Percentiles rank a stretch among this genome's conserved stretches.
phyloP scores from a whole-genome alignment of 345 rosid genomes.

The Melaleuca quinquenervia region DNA sequence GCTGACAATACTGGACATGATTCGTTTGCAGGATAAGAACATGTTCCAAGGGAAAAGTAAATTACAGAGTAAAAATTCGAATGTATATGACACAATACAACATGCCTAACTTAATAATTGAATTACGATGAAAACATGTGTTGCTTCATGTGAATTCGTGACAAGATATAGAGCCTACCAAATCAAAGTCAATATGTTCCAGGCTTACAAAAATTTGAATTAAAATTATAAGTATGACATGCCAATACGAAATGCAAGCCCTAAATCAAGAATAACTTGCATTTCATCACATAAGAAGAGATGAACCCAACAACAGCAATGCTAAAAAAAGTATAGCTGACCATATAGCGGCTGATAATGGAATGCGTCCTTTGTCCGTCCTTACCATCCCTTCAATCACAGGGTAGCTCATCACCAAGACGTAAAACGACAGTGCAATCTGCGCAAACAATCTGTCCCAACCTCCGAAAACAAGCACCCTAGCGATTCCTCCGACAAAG shows the following conservation, averaged over 20 bases:
- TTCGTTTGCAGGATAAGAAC: background rate
- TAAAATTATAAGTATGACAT: background rate
- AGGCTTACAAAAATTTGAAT: background rate
- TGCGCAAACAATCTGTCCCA: constrained; percentile 13
- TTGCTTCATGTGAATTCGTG: no score
- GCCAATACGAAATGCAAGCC: background rate
- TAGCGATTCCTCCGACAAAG: background rate
- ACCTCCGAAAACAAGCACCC: background rate
- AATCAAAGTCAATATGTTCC: background rate
- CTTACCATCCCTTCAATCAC: constrained; percentile 34
- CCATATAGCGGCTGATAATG: background rate
- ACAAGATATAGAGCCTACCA: background rate
- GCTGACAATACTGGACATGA: fast-evolving
- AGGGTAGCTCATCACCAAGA: constrained; percentile 16
- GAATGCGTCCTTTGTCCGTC: constrained; percentile 31
- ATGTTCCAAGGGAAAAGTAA: background rate
- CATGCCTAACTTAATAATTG: fast-evolving
- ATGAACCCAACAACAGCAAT: background rate
- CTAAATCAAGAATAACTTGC: background rate
- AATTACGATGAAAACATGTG: no score
- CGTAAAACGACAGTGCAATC: constrained; percentile 17
- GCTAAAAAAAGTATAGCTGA: background rate
- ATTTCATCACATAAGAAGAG: background rate
- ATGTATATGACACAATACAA: fast-evolving
- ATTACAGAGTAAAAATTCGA: background rate